Evolutionary conservation across 2,329 filamentous ascomycete genomes (phyloP).

Genomic region (Pyrenochaeta sp.): DNA sequence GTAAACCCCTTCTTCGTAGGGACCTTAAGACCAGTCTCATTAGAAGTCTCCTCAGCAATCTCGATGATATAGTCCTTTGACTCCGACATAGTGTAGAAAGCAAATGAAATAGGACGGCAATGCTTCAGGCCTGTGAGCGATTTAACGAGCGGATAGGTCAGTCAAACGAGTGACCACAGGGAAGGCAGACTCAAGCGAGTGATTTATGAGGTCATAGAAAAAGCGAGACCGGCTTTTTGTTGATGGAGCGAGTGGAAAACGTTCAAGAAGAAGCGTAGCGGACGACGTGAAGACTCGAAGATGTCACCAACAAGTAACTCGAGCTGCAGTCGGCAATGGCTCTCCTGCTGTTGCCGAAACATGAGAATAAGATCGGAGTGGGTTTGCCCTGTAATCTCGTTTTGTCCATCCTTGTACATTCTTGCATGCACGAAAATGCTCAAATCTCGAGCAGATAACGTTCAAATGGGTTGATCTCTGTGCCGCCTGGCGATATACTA

Average conservation of each 20-base stretch:
- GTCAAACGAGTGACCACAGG: slow-evolving; percentile 5
- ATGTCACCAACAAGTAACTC: slow-evolving; percentile 1
- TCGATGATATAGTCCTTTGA: slow-evolving; percentile 29
- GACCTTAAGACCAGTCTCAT: slow-evolving; percentile 13
- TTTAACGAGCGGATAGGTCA: slow-evolving; percentile 8
- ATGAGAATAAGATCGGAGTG: slow-evolving; percentile 8
- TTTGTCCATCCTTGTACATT: slow-evolving; percentile 11
- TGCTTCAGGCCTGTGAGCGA: background rate
- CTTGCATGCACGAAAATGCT: slow-evolving; percentile 1
- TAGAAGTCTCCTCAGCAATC: slow-evolving; percentile 31
- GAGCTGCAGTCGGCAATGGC: slow-evolving; percentile 13
- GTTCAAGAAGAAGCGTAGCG: slow-evolving; percentile 1
- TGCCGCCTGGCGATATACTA: slow-evolving; percentile 4
- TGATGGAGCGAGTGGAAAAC: background rate
- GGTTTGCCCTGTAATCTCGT: slow-evolving; percentile 5
- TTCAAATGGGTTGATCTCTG: slow-evolving; percentile 1
- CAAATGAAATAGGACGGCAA: slow-evolving; percentile 10
- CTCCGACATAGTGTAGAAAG: slow-evolving; percentile 36
- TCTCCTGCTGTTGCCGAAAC: slow-evolving; percentile 10
- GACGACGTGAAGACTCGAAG: slow-evolving; percentile 5
- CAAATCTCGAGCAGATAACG: background rate
- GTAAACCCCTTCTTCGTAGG: slow-evolving; percentile 7
- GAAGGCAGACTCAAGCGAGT: slow-evolving; percentile 23
- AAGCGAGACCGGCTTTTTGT: background rate
- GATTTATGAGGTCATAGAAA: background rate